Evolutionary conservation across 345 rosid genomes (phyloP), one percentile per base, ranked within the genome.

Genomic region (Hypericum androsaemum): DNA sequence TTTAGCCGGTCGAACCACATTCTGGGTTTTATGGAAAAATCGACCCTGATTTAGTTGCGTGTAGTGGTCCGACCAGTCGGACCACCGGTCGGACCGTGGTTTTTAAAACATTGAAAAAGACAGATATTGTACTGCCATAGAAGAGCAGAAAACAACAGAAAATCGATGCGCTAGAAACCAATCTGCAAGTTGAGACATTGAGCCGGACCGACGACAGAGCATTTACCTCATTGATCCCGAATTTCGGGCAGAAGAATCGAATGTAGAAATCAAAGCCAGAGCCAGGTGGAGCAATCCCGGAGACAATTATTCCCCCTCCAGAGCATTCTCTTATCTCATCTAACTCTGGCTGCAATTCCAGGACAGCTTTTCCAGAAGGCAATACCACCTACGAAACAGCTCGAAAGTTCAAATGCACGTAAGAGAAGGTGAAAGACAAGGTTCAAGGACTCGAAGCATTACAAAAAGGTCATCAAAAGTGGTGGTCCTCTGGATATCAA

Each of bases 161-260:
- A 47, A 10, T 17, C 14, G 22, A 43, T 36, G 12, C n/a, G 28
- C 37, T 7, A 37, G 5, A 5, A 12, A 8, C 7, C n/a, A 42
- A 17, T 37, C 10, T 3, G 41, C 32, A 22, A 22, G 32, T 1
- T 1, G 4, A 22, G 32, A 22, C 32, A 22, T 1, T 22, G 32
- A 1, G 32, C 32, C 32, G 32, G 32, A 22, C 2, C 32, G 32
- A 22, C 1, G 4, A 22, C 32, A 22, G 32, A 22, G 32, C 32
- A 22, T 46, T 48, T 68, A 75, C 97, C 95, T 87, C 95, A 40
- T 76, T 59, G 52, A 82, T 5, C 16, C 96, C 89, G 0, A 58
- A n/a, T 61, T 80, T 82, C 1, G 92, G 96, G 53, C 64, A 64
- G 17, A 86, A 90, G 76, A 15, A 80, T 12, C 98, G 78, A 63